phyloP scores from a whole-genome alignment of 352 stramenopile genomes.

The Globisporangium viniferum region DNA sequence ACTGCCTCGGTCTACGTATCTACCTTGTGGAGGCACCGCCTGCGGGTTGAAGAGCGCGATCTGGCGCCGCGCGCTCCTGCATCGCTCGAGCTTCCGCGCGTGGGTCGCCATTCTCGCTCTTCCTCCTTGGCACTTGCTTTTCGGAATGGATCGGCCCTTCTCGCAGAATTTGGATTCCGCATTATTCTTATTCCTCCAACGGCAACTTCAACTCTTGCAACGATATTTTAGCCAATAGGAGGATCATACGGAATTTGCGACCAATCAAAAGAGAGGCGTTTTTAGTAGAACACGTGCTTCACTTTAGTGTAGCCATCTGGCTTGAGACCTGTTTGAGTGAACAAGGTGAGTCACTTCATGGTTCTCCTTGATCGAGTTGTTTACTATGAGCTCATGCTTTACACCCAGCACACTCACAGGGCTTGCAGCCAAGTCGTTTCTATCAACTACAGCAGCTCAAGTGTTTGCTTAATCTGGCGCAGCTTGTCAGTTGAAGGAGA shows the following conservation, averaged over 20 bases:
- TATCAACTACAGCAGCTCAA: not conserved
- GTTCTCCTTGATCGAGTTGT: not conserved
- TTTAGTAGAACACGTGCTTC: not conserved
- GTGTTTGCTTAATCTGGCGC: too few species aligned
- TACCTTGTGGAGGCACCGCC: constrained; percentile 45
- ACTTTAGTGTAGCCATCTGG: not conserved
- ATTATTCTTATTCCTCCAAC: not conserved
- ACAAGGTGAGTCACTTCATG: too few species aligned
- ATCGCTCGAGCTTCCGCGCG: constrained; percentile 35
- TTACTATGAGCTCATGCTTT: not conserved
- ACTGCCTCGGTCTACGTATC: not conserved
- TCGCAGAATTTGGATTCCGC: not conserved
- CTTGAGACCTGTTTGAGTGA: too few species aligned
- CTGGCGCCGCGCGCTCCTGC: constrained; percentile 41
- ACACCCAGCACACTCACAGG: not conserved
- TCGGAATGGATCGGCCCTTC: not conserved
- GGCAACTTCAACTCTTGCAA: not conserved
- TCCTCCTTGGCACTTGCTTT: not conserved
- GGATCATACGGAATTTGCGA: not conserved
- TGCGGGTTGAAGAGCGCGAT: constrained; percentile 58
- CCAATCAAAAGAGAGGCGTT: not conserved
- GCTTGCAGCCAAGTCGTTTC: not conserved
- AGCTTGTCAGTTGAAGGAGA: too few species aligned
- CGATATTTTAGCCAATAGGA: not conserved
- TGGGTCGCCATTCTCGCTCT: constrained; percentile 4